These are phyloP conservation scores for Syncephalastrum racemosum DNA, from an alignment of 371 early-diverging fungal genomes.

Conservation along the genomic window DNA sequence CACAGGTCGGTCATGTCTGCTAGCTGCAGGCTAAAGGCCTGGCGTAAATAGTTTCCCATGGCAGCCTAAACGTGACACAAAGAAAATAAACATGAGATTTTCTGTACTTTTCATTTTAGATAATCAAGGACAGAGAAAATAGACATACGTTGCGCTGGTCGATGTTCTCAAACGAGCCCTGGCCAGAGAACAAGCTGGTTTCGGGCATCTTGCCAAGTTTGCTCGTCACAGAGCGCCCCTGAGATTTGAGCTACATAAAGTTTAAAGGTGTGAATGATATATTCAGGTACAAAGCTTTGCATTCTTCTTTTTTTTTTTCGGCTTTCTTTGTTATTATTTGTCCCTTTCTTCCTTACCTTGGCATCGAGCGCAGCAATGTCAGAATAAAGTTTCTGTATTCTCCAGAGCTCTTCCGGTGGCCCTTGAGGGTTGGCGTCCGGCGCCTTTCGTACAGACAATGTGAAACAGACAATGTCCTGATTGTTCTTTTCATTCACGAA, in stretches of 20 bases:
- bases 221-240: slow-evolving; percentile 38
- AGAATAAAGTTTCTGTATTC: slow-evolving; percentile 77
- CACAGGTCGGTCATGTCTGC: slow-evolving; percentile 61
- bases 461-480: slow-evolving; percentile 55
- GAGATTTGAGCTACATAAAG: slow-evolving; percentile 24
- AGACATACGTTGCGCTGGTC: slow-evolving; percentile 64
- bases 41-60: slow-evolving; percentile 55
- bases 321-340: neutral
- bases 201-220: slow-evolving; percentile 76
- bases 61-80: slow-evolving; percentile 12
- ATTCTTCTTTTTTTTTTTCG: no score
- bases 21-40: slow-evolving; percentile 51
- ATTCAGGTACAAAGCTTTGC: slow-evolving; percentile 1
- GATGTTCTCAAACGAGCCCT: slow-evolving; percentile 62
- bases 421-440: slow-evolving; percentile 21
- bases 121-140: neutral
- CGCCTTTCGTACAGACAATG: slow-evolving; percentile 43
- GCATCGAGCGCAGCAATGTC: slow-evolving; percentile 77
- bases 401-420: slow-evolving; percentile 65
- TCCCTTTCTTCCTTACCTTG: slow-evolving; percentile 47
- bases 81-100: neutral
- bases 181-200: slow-evolving; percentile 67
- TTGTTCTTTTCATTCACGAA: slow-evolving; percentile 71
- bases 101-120: slow-evolving; percentile 4
- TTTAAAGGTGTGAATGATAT: neutral